Percentiles rank a stretch among this genome's conserved stretches.
phyloP scores from a whole-genome alignment of 2,329 filamentous ascomycete genomes.

The Sphaerulina musiva region DNA sequence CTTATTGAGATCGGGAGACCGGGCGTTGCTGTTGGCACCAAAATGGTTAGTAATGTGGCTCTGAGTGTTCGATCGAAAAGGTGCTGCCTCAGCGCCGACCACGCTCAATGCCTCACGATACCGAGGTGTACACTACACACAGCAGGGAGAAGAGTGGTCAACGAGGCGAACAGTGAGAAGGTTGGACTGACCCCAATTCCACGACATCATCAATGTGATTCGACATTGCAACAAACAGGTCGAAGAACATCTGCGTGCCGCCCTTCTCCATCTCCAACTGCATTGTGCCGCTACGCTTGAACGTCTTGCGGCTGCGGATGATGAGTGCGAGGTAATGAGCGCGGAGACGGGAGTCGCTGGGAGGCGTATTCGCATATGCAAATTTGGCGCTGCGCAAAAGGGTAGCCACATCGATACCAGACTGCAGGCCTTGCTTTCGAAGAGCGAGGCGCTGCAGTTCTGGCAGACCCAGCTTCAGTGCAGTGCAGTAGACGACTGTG shows the following conservation, averaged over 20 bases:
- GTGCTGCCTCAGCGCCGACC: conserved; percentile 3
- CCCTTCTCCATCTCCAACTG: conserved; percentile 97
- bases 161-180: conserved; percentile 18
- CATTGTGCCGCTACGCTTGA: conserved; percentile 98
- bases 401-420: conserved; percentile 82
- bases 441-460: conserved; percentile 86
- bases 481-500: conserved; percentile 90
- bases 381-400: conserved; percentile 90
- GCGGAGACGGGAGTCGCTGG: conserved; percentile 84
- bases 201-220: conserved; percentile 96
- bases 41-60: conserved; percentile 1
- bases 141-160: conserved; percentile 1
- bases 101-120: neutral
- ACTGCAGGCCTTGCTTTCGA: conserved; percentile 90
- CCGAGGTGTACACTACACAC: neutral
- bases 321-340: conserved; percentile 96
- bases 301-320: conserved; percentile 93
- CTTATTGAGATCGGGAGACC: conserved; percentile 24
- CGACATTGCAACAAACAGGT: conserved; percentile 96
- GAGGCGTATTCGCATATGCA: conserved; percentile 90
- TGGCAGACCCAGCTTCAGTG: conserved; percentile 82
- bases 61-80: neutral
- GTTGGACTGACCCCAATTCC: conserved; percentile 64
- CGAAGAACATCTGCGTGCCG: conserved; percentile 84
- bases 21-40: conserved; percentile 19